Base-by-base conservation (phyloP, 192 early-diverging fungal genomes). In the Rhizophagus sp. region DNA sequence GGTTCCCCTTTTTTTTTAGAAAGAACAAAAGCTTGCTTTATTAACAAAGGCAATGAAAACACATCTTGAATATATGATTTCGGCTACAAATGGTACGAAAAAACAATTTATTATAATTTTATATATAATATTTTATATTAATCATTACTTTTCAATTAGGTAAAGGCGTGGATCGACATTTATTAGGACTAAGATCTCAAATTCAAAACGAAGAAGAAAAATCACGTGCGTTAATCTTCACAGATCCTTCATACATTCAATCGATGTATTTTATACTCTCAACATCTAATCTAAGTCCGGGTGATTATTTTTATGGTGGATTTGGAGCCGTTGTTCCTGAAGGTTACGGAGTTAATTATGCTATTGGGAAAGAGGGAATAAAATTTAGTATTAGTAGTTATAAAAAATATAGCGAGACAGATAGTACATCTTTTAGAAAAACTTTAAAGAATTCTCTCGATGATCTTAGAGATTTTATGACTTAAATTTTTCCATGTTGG, bases 321-420 rank as follows among this genome's bases (percentile, higher is more conserved):
- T 97, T 97, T 86, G 96, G 95, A 24, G 90, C 95, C 1, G 95
- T 96, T 19, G 89, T 93, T 27, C 88, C 89, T 44, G 94, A 95
- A 39, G 95, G 96, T 13, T 97, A 96, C 79, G 96, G 96, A 9
- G 87, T 94, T 85, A 94, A 93, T 87, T 97, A 97, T 85, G 88
- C 89, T 6, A 85, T 96, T 66, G 88, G 87, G 47, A 85, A 85
- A 61, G 85, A 89, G 30, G 85, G 86, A 27, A 87, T 96, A 75
- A 94, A 92, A 81, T 92, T 95, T 74, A 92, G 90, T 62, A 86
- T 97, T 17, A 86, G 89, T 17, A 86, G 88, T 50, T 89, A 88
- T 87, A 86, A 85, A 41, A 80, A 73, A 3, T 83, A 72, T 63
- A 68, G 75, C 17, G 83, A 86, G 63, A 86, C 87, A 1, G 81